Evolutionary conservation across 2,329 filamentous ascomycete species (phyloP), one percentile per base, ranked within the genome.

Genomic region (Phialophora tarda): DNA sequence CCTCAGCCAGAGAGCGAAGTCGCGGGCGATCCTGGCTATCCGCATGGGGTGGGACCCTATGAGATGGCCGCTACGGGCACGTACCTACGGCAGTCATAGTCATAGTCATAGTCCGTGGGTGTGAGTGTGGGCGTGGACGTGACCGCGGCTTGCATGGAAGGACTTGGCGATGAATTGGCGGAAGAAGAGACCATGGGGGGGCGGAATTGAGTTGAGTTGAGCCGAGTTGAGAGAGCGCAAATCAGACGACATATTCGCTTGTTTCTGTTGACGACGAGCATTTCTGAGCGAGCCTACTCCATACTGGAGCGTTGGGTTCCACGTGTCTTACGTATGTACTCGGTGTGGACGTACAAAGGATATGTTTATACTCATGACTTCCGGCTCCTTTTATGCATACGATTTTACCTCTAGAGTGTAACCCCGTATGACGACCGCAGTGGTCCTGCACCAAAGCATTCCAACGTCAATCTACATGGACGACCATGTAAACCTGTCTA

Each of bases 21-120:
- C 10, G 23, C n/a, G 21, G 38, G 63, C 38, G 50, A 55, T 28
- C 28, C 8, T 23, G 24, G n/a, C 50, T 23, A 26, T 51, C 23
- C 7, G n/a, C 23, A 23, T 3, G 24, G 24, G 10, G 30, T 38
- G 21, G 41, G 59, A 1, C 59, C 59, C 4, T 62, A 44, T 32
- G 59, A 62, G 28, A 62, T 62, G 59, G 54, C 59, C n/a, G 59
- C 59, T n/a, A 44, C 59, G 21, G 59, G 50, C 32, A 62, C 59
- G 21, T 23, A 51, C 21, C 14, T 26, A 8, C 21, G 48, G 48
- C 48, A 51, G 21, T 26, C 38, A 17, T 44, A 44, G 17, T 44
- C 17, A 17, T 41, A 14, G 34, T 12, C 4, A 17, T 5, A 3
- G 38, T 7, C 7, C 6, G 38, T 38, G 38, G 17, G 10, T 17